Conservation (phyloP, 2,329 filamentous ascomycete genomes). For the Curvularia lunata region DNA sequence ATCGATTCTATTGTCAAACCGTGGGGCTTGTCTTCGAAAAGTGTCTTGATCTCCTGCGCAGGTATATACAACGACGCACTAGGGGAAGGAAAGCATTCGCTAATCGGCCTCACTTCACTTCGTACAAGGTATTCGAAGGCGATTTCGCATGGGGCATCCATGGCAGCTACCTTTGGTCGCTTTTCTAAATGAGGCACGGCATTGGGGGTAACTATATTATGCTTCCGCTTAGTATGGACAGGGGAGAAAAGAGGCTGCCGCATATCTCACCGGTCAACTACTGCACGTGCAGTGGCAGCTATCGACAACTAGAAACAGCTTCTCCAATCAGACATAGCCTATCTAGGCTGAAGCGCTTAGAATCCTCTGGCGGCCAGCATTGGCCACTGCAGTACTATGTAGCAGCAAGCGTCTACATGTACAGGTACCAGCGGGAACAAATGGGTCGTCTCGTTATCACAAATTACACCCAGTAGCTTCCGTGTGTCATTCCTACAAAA, state of each 20-base stretch:
- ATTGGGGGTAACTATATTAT: not conserved
- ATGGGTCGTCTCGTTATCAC: too few relatives aligned
- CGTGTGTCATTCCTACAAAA: too few relatives aligned
- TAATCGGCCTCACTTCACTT: conserved; percentile 12
- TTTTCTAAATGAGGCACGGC: not conserved
- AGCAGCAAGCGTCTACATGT: not conserved
- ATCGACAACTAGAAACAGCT: not conserved
- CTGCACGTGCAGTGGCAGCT: conserved; percentile 1
- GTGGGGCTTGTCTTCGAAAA: conserved; percentile 9
- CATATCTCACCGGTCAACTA: conserved; percentile 5
- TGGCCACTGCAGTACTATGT: not conserved
- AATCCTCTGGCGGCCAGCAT: not conserved
- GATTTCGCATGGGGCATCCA: conserved; percentile 1
- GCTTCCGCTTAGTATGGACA: not conserved
- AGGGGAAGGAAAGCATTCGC: conserved; percentile 7
- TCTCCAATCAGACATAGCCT: not conserved
- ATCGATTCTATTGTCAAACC: conserved; percentile 14
- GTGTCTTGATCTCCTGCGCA: conserved; percentile 14
- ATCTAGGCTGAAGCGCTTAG: not conserved
- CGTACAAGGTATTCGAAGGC: conserved; percentile 8
- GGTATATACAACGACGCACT: conserved; percentile 17
- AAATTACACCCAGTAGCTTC: too few relatives aligned
- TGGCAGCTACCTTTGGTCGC: not conserved
- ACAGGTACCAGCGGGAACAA: too few relatives aligned
- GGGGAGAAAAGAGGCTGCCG: not conserved